These are phyloP conservation scores for Ceratobasidium sp. DNA, from an alignment of 1,284 basidiomycete genomes.

Conservation along the genomic window DNA sequence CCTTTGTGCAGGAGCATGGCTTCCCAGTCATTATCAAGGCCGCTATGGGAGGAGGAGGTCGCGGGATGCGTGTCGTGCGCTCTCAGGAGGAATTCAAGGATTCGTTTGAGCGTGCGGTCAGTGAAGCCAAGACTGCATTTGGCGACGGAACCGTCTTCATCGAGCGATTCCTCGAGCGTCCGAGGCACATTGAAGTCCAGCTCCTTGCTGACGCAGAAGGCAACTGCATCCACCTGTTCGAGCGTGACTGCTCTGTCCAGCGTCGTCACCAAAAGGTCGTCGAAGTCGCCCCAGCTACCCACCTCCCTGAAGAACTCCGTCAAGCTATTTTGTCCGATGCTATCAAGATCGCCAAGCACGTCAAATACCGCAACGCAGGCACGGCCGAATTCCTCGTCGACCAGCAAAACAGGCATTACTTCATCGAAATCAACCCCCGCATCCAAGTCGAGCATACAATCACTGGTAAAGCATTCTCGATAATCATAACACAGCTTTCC, in stretches of 20 bases:
- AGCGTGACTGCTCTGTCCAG: conserved; percentile 98
- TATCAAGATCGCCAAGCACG: conserved; percentile 92
- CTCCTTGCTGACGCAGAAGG: conserved; percentile 88
- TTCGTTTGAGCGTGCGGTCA: conserved; percentile 91
- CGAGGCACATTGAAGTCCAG: conserved; percentile 97
- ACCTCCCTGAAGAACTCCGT: conserved; percentile 89
- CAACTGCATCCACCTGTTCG: conserved; percentile 96
- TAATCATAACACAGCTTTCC: conserved; percentile 23
- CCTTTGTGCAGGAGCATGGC: conserved; percentile 93
- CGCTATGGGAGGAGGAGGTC: conserved; percentile 97
- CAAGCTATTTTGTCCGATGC: conserved; percentile 88
- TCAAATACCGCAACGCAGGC: conserved; percentile 94
- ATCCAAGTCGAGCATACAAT: conserved; percentile 99
- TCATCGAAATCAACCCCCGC: conserved; percentile 98
- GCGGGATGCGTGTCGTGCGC: conserved; percentile 98
- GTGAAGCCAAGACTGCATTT: conserved; percentile 95
- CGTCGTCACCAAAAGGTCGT: conserved; percentile 98
- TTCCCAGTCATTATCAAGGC: conserved; percentile 99
- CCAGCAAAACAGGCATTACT: conserved; percentile 93
- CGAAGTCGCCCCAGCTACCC: conserved; percentile 96
- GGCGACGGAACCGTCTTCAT: conserved; percentile 99
- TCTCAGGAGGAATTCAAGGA: conserved; percentile 90
- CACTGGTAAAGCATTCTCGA: conserved; percentile 65
- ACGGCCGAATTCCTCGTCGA: conserved; percentile 98
- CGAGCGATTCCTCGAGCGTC: conserved; percentile 95